A percentile compares a stretch with the other conserved stretches of the same genome.
These are phyloP conservation scores for Tardiomyces blankii DNA, from an alignment of 1,139 yeast species.

Conservation along the genomic window DNA sequence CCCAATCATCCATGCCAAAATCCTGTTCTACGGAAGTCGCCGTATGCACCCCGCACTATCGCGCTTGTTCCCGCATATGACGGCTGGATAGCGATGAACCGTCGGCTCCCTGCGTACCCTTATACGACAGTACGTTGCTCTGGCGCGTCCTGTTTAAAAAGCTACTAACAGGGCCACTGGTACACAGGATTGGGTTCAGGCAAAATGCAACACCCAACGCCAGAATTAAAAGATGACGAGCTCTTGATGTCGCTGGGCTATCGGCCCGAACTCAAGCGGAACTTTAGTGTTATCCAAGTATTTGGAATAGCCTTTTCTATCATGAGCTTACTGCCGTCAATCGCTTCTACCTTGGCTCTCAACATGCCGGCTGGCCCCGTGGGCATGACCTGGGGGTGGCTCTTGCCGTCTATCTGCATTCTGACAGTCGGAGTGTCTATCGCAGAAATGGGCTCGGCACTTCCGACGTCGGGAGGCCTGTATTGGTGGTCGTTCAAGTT, in stretches of 20 bases:
- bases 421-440: conserved; percentile 41
- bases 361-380: conserved; percentile 43
- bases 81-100: no score
- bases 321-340: conserved; percentile 60
- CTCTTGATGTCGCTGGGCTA: conserved; percentile 42
- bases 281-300: conserved; percentile 51
- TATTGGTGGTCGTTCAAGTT: conserved; percentile 44
- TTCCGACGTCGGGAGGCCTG: conserved; percentile 64
- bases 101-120: no score
- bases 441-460: conserved; percentile 52
- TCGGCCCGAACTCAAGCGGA: conserved; percentile 62
- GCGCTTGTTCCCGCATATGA: no score
- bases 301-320: conserved; percentile 50
- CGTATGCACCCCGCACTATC: no score
- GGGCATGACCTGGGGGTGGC: conserved; percentile 61
- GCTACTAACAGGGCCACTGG: no score
- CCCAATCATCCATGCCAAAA: no score
- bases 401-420: conserved; percentile 39
- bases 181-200: no score
- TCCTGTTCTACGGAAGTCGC: no score
- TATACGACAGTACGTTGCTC: no score
- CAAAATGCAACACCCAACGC: no score
- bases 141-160: no score
- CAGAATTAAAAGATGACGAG: conserved; percentile 20
- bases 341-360: conserved; percentile 31